Evolutionary conservation across 768 basidiomycete genomes (phyloP).

Genomic region (Cystofilobasidium capitatum): DNA sequence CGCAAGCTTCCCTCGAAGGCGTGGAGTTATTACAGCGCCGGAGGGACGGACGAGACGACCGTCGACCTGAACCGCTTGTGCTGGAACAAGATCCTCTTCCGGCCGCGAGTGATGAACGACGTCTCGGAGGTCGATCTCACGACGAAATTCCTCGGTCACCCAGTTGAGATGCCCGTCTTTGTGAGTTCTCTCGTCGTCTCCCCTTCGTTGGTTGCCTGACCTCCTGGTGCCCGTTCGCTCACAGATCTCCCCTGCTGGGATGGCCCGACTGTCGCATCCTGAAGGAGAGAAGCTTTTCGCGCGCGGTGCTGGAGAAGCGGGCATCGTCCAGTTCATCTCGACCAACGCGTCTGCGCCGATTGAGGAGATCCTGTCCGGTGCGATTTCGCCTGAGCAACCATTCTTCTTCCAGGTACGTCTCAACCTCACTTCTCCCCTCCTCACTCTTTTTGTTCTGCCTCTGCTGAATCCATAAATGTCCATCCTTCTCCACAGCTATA

Average conservation of each 20-base stretch:
- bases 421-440: no score
- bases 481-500: no score
- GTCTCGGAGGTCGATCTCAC: constrained; percentile 37
- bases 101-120: constrained; percentile 38
- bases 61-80: constrained; percentile 29
- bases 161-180: constrained; percentile 39
- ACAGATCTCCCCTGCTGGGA: constrained; percentile 41
- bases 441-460: no score
- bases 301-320: constrained; percentile 16
- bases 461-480: no score
- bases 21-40: constrained; percentile 38
- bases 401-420: constrained; percentile 44
- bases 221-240: no score
- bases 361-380: constrained; percentile 34
- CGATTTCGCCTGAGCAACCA: constrained; percentile 29
- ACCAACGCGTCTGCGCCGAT: constrained; percentile 41
- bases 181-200: no score
- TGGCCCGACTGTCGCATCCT: constrained; percentile 36
- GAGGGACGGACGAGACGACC: constrained; percentile 38
- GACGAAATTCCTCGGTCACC: constrained; percentile 39
- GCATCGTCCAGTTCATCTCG: constrained; percentile 32
- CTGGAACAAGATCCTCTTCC: constrained; percentile 39
- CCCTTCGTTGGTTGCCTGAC: no score
- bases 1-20: constrained; percentile 35
- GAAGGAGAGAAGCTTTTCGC: constrained; percentile 23